Percentiles rank a stretch among this genome's conserved stretches.
Conservation (phyloP, 1,284 basidiomycete species). For the Fomitopsis betulina region DNA sequence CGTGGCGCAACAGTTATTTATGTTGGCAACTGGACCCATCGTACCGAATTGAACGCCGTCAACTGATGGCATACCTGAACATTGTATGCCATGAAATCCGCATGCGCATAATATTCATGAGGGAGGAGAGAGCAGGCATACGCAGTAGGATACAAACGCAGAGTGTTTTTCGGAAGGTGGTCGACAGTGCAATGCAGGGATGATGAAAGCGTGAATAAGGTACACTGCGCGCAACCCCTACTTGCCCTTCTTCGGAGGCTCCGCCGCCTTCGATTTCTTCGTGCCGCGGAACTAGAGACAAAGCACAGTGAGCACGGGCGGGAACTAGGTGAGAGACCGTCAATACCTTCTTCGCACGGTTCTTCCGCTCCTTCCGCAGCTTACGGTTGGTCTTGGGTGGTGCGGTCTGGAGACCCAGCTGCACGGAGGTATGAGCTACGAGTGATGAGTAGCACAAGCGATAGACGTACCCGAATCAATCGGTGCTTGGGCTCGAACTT, state of each 20-base stretch:
- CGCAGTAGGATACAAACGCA: conserved; percentile 37
- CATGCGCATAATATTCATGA: conserved; percentile 45
- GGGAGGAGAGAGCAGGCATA: conserved; percentile 32
- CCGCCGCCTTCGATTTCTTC: conserved; percentile 90
- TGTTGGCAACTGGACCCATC: not conserved
- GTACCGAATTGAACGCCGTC: not conserved
- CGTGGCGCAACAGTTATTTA: not conserved
- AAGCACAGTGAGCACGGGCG: not conserved
- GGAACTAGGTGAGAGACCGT: not conserved
- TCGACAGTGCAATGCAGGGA: conserved; percentile 33
- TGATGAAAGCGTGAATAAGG: conserved; percentile 21
- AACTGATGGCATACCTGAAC: too few relatives aligned
- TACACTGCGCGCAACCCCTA: conserved; percentile 39
- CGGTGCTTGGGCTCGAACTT: conserved; percentile 98
- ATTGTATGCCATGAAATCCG: conserved; percentile 14
- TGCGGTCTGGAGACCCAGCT: conserved; percentile 85
- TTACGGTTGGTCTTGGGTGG: conserved; percentile 93
- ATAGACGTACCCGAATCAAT: conserved; percentile 80
- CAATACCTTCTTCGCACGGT: conserved; percentile 93
- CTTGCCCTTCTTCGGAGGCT: conserved; percentile 85
- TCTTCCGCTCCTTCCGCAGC: conserved; percentile 99
- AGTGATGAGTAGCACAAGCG: not conserved
- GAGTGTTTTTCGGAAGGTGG: conserved; percentile 29
- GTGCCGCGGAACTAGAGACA: conserved; percentile 75
- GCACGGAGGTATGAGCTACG: conserved; percentile 6